Conservation (phyloP, 1,284 basidiomycete genomes). For the Golubevia sp. region DNA sequence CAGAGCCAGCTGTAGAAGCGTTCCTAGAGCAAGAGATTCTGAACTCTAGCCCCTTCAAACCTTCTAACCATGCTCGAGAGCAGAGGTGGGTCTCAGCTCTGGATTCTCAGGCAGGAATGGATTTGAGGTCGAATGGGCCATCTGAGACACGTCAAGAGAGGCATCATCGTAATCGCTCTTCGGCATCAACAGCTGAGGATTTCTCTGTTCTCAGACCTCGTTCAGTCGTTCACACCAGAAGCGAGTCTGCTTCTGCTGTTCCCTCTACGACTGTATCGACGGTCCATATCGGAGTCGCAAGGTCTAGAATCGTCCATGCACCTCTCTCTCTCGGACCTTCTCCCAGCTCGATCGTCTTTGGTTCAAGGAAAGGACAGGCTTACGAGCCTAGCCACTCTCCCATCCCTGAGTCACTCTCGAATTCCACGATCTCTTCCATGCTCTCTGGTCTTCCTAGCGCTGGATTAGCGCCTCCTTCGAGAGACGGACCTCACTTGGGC, state of each 20-base stretch:
- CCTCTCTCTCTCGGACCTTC: background rate
- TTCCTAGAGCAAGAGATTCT: background rate
- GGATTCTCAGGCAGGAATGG: no score
- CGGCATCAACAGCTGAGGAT: background rate
- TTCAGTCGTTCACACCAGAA: background rate
- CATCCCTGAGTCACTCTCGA: background rate
- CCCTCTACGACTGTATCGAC: background rate
- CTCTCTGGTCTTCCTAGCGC: background rate
- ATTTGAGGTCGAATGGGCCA: no score
- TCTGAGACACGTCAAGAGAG: no score
- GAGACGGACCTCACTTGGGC: background rate
- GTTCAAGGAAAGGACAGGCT: background rate
- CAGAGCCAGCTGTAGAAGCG: no score
- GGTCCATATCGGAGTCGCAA: background rate
- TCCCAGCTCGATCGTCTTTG: background rate
- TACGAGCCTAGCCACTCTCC: background rate
- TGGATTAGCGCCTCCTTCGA: background rate
- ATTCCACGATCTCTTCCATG: background rate
- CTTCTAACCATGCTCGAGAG: no score
- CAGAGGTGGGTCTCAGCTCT: no score
- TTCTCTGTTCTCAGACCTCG: background rate
- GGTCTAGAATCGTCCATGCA: background rate
- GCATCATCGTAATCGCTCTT: background rate
- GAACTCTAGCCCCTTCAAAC: background rate
- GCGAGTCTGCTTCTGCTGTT: background rate